phyloP scores from a whole-genome alignment of 805 yeast species.

The Yarrowia sp. region DNA sequence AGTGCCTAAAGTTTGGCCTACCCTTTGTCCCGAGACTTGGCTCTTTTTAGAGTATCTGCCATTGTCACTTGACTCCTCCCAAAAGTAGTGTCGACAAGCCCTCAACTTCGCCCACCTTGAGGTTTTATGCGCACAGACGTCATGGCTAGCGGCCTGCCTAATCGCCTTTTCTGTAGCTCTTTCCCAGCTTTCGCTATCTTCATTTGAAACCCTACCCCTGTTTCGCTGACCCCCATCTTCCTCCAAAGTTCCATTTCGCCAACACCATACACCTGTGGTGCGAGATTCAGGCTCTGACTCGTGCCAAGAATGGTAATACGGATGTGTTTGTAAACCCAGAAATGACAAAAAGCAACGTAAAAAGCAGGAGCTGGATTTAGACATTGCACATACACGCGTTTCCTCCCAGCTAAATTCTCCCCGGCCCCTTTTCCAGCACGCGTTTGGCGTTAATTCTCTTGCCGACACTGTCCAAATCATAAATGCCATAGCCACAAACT shows the following conservation, averaged over 20 bases:
- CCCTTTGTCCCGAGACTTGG: constrained; percentile 15
- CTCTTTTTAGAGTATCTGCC: constrained; percentile 7
- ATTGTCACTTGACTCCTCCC: constrained; percentile 18
- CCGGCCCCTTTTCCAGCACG: constrained; percentile 7
- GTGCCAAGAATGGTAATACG: constrained; percentile 11
- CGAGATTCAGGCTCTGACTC: constrained; percentile 7
- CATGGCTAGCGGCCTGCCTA: too few relatives aligned
- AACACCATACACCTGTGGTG: constrained; percentile 15
- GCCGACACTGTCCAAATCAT: not conserved
- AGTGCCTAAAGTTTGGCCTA: not conserved
- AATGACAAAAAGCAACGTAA: not conserved
- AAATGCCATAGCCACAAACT: not conserved
- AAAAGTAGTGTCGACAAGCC: not conserved
- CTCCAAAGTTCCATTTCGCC: constrained; percentile 9
- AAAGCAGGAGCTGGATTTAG: not conserved
- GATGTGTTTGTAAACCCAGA: not conserved
- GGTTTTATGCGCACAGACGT: too few relatives aligned
- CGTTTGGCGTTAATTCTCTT: constrained; percentile 10
- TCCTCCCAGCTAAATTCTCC: constrained; percentile 1
- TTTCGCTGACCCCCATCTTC: not conserved
- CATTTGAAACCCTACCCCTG: not conserved
- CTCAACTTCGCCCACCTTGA: not conserved
- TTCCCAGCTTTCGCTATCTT: not conserved
- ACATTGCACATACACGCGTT: not conserved
- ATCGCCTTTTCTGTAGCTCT: not conserved